These are phyloP conservation scores for Alternaria postmessia DNA, from an alignment of 2,329 filamentous ascomycete species.

Conservation along the genomic window DNA sequence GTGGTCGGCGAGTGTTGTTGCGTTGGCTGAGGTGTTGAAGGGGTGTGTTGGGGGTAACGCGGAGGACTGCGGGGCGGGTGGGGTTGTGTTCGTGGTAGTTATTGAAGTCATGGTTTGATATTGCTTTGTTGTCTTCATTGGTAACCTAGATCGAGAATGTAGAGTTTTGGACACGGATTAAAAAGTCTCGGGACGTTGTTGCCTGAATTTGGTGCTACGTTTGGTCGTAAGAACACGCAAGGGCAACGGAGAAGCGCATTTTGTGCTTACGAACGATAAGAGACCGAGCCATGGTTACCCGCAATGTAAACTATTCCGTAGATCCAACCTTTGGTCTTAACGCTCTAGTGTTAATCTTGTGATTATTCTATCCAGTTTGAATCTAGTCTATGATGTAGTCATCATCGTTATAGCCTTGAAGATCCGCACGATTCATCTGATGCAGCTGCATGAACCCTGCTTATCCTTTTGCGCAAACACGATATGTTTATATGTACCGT, in stretches of 20 bases:
- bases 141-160: neutral
- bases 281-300: neutral
- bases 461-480: neutral
- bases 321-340: neutral
- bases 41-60: conserved; percentile 33
- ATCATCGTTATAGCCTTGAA: neutral
- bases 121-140: conserved; percentile 40
- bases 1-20: conserved; percentile 3
- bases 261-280: neutral
- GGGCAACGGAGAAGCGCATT: neutral
- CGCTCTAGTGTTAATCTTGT: neutral
- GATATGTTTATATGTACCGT: neutral
- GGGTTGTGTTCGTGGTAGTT: conserved; percentile 23
- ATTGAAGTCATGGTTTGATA: conserved; percentile 48
- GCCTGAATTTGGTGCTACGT: neutral
- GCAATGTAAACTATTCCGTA: neutral
- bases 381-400: neutral
- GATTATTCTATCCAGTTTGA: neutral
- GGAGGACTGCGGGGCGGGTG: conserved; percentile 41
- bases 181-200: neutral
- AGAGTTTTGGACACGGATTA: neutral
- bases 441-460: neutral
- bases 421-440: neutral
- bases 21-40: conserved; percentile 10
- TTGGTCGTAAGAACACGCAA: neutral